Conservation (phyloP, 2,329 filamentous ascomycete species). For the Lachnellula subtilissima region DNA sequence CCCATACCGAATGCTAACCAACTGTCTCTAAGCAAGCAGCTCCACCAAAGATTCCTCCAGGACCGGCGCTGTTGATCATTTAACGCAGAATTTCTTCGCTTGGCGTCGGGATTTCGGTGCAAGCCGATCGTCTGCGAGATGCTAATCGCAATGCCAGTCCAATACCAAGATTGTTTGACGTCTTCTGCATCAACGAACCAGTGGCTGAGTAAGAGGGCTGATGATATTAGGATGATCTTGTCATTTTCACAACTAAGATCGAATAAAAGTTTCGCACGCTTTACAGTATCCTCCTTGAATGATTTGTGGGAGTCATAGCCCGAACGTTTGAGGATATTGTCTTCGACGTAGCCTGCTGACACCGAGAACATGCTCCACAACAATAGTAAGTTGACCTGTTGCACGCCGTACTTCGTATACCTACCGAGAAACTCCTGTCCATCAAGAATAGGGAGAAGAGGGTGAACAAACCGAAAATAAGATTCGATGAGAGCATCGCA, state of each 20-base stretch:
- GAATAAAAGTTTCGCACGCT: constrained; percentile 34
- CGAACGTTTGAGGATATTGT: background rate
- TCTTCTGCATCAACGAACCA: constrained; percentile 39
- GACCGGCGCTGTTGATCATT: constrained; percentile 28
- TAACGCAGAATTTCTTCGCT: background rate
- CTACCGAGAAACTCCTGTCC: constrained; percentile 26
- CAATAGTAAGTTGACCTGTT: constrained; percentile 33
- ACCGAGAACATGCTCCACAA: constrained; percentile 34
- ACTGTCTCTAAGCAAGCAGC: constrained; percentile 35
- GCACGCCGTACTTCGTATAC: constrained; percentile 24
- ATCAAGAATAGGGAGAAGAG: constrained; percentile 35
- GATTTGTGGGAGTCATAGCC: constrained; percentile 29
- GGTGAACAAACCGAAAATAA: constrained; percentile 37
- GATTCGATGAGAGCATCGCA: constrained; percentile 31
- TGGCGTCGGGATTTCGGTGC: constrained; percentile 28
- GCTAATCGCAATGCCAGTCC: constrained; percentile 40
- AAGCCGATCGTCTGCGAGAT: constrained; percentile 41
- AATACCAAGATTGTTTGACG: constrained; percentile 40
- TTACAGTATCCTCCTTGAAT: constrained; percentile 34
- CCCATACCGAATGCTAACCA: constrained; percentile 38
- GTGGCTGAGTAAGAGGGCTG: constrained; percentile 38
- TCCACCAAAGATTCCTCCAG: constrained; percentile 37
- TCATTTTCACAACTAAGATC: constrained; percentile 34
- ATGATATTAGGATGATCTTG: constrained; percentile 37
- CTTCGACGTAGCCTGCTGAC: constrained; percentile 18